A percentile compares a stretch with the other conserved stretches of the same genome.
Evolutionary conservation across 2,329 filamentous ascomycete genomes (phyloP).

Genomic region (Botrytis paeoniae): DNA sequence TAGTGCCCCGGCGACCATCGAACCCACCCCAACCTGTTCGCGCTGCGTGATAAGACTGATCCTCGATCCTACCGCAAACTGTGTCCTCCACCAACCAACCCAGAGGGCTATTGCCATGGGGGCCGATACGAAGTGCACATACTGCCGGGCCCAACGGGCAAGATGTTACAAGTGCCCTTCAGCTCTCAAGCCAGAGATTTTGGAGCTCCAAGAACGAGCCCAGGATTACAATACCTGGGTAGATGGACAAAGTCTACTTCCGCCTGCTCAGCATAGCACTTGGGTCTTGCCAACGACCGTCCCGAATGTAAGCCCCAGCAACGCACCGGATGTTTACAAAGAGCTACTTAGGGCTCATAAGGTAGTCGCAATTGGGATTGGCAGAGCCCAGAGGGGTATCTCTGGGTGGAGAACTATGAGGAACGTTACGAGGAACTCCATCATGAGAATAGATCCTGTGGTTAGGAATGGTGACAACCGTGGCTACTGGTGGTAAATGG

Average conservation of each 20-base stretch:
- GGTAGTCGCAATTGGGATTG: not conserved
- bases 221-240: not conserved
- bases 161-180: not conserved
- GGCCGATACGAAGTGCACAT: not conserved
- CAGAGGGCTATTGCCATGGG: not conserved
- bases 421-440: rapidly evolving
- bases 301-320: not conserved
- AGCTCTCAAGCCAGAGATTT: not conserved
- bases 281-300: not conserved
- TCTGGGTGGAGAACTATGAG: not conserved
- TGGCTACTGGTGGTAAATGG: not conserved
- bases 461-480: not conserved
- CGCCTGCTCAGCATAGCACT: not conserved
- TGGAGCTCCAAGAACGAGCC: not conserved
- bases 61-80: not conserved
- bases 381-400: not conserved
- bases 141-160: not conserved
- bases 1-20: not conserved
- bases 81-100: not conserved
- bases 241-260: not conserved
- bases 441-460: not conserved
- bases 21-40: not conserved
- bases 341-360: not conserved
- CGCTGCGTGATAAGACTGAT: not conserved
- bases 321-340: not conserved